Evolutionary conservation across 495 filamentous ascomycete species (phyloP), one percentile per base, ranked within the genome.

Genomic region (Pyrenopolyporus hunteri): DNA sequence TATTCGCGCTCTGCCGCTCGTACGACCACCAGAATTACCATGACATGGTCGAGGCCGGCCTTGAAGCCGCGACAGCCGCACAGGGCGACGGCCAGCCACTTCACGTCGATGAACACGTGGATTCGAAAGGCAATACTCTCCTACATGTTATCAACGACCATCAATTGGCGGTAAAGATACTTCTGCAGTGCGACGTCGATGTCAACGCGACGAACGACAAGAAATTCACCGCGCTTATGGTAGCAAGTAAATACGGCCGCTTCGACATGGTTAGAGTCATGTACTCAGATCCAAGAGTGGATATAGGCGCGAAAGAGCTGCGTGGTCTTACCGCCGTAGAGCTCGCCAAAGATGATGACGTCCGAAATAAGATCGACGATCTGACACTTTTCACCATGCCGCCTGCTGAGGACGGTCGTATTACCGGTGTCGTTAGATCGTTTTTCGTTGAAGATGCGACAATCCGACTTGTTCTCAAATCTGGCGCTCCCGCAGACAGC

Each of bases 391-490:
- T 98, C 57, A 88, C 90, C 4, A 87, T 86, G 56, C 80, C 83
- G 1, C 82, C 88, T 3, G 85, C 83, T 6, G 73, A 84, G 0
- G 92, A 96, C 54, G 89, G 89, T 6, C 84, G 93, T 16, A 90
- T 92, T 11, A 98, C 94, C 13, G 91, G 91, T 1, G 92, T 98
- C 11, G 95, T 98, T 3, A 85, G 95, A n/a, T 94, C 92, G 2
- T 97, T 93, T 73, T 97, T 98, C 63, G 92, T 99, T 2, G 95
- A 99, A 76, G 95, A 99, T 78, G 92, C 89, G 17, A 94, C 91
- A 0, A 89, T 98, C 36, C 85, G 95, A 9, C 86, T 99, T 29
- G 89, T 99, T 14, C 80, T 98, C 43, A 99, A 99, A 68, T 96
- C 92, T 1, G 95, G 91, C 23, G 91, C 91, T 1, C 89, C 87